Conservation (phyloP, 225 moss, liverwort and hornwort species). For the Physcomitrellopsis africana region DNA sequence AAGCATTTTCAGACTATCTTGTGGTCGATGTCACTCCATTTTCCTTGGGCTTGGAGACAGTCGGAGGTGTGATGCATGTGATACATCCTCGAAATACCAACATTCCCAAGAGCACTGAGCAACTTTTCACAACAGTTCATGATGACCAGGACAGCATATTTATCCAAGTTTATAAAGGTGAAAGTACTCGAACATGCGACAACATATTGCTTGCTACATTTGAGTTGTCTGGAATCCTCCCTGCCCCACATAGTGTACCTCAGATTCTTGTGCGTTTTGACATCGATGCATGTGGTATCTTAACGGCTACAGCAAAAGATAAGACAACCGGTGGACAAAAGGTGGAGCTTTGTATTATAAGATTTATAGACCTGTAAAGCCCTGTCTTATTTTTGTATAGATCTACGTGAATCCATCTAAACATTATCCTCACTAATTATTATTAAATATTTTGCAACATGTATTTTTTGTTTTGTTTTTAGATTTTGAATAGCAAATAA, state of each 20-base stretch:
- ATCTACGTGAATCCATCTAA: neutral
- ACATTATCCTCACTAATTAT: neutral
- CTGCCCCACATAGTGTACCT: conserved; percentile 39
- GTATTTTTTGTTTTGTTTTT: neutral
- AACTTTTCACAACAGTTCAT: conserved; percentile 38
- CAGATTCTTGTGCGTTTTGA: conserved; percentile 46
- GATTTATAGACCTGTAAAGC: neutral
- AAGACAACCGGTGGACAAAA: conserved; percentile 31
- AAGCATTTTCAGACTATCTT: conserved; percentile 33
- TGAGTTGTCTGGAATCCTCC: conserved; percentile 34
- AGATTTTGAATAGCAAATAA: neutral
- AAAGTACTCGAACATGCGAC: conserved; percentile 28
- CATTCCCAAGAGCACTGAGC: conserved; percentile 34
- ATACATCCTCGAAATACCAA: conserved; percentile 28
- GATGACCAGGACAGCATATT: conserved; percentile 36
- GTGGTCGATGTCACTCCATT: conserved; percentile 37
- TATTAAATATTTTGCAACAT: neutral
- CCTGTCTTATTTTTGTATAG: neutral
- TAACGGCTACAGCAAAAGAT: conserved; percentile 33
- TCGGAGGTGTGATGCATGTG: conserved; percentile 43
- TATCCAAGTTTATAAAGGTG: conserved; percentile 44
- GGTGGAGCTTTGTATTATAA: conserved; percentile 38
- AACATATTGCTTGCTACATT: conserved; percentile 39
- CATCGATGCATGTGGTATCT: conserved; percentile 36
- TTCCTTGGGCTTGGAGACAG: conserved; percentile 39